These are phyloP conservation scores for Hymenoscyphus albidus DNA, from an alignment of 2,329 filamentous ascomycete species.

Conservation along the genomic window DNA sequence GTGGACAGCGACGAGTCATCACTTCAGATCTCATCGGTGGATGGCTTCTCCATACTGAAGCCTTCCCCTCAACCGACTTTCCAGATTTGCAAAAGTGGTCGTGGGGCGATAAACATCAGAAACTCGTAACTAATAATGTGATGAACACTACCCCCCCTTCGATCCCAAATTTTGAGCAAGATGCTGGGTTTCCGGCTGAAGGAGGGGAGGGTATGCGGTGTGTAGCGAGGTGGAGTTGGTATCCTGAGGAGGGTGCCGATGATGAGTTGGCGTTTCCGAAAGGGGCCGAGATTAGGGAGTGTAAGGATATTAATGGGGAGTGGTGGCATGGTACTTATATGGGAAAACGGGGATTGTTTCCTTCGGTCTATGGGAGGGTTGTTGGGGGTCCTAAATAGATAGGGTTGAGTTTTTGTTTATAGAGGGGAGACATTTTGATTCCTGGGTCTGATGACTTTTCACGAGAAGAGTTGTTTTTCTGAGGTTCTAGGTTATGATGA, in stretches of 20 bases:
- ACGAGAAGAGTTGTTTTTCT: neutral
- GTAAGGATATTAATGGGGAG: conserved; percentile 83
- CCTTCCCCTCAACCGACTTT: conserved; percentile 34
- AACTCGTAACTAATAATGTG: conserved; percentile 51
- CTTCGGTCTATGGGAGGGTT: conserved; percentile 67
- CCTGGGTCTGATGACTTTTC: neutral
- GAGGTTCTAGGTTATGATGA: neutral
- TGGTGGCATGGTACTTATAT: conserved; percentile 89
- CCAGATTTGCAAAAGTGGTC: conserved; percentile 46
- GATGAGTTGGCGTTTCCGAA: conserved; percentile 82
- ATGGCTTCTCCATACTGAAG: conserved; percentile 59
- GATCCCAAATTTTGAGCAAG: conserved; percentile 19
- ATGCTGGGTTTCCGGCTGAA: conserved; percentile 61
- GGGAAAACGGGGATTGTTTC: conserved; percentile 74
- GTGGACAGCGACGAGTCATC: conserved; percentile 64
- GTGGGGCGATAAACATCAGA: conserved; percentile 45
- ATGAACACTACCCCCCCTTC: conserved; percentile 37
- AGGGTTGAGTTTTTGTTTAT: neutral
- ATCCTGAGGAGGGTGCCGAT: conserved; percentile 56
- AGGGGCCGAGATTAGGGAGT: conserved; percentile 76
- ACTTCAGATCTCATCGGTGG: conserved; percentile 76
- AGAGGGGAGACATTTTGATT: neutral
- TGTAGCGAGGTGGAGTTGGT: conserved; percentile 73
- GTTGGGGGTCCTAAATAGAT: conserved; percentile 25
- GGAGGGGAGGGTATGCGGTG: conserved; percentile 66